Evolutionary conservation across 1,139 yeast species (phyloP), one percentile per base, ranked within the genome.

Genomic region (Citeromyces hawaiiensis): DNA sequence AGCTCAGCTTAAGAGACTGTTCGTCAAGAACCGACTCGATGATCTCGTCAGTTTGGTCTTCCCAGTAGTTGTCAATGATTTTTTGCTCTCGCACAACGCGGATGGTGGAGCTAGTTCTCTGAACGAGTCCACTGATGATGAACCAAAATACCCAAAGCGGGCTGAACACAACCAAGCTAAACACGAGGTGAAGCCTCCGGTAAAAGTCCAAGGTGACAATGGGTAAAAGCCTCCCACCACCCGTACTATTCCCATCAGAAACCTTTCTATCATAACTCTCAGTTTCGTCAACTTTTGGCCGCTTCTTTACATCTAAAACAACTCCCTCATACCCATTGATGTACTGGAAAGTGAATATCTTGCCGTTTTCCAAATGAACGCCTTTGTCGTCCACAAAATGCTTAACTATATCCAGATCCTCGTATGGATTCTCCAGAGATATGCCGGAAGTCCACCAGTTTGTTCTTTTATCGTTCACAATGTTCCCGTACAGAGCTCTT

Each of bases 391-490:
- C 53, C 17, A 37, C 43, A 29, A 54, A 50, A 16, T 44, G 45
- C 15, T 55, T 50, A 33, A 55, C 49, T 29, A 50, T 47, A 41
- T 54, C 56, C 13, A 57, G 50, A 14, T 56, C 51, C 40, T 60
- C 64, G 51, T 70, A 83, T 1, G 93, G 93, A 51, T 85, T 93
- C 16, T 61, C 59, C 9, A 61, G 52, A 2, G 82, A 71, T 27
- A 82, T 80, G 2, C 83, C 82, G 0, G 94, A 67, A 0, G 94
- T 83, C 68, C 82, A 83, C 79, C 85, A 85, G 25, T 83, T 71
- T 4, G 93, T 77, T 47, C 94, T 69, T 48, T 75, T 77, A 57
- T 85, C 95, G 47, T 83, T 82, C 43, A 81, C 70, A 35, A 80
- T 68, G 55, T 85, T 85, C 4, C 91, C 82, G 52, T 85, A 85